These are phyloP conservation scores for Rhizoclosmatium globosum DNA, from an alignment of 192 early-diverging fungal genomes.

Conservation along the genomic window DNA sequence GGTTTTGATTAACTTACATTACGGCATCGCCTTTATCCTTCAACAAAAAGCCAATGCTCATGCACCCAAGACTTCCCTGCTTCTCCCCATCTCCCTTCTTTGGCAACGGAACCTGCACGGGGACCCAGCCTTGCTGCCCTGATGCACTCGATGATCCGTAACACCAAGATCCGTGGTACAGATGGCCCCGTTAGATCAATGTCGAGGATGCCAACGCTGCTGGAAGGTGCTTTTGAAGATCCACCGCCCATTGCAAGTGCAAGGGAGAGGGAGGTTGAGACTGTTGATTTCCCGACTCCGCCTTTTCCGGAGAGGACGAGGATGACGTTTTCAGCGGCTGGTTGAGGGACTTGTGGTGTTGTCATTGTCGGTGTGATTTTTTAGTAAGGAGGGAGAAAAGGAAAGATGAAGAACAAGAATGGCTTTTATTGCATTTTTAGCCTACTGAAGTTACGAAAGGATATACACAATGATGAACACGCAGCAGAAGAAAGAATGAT, in stretches of 20 bases:
- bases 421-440: not conserved
- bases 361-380: not conserved
- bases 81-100: not conserved
- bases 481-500: not conserved
- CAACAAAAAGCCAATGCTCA: constrained; percentile 96
- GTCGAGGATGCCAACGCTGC: constrained; percentile 82
- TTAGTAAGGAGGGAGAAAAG: not conserved
- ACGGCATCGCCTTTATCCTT: constrained; percentile 87
- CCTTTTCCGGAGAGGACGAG: constrained; percentile 97
- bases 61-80: constrained; percentile 66
- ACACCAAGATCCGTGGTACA: constrained; percentile 94
- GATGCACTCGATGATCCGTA: constrained; percentile 83
- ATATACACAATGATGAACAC: not conserved
- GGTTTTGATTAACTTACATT: constrained; percentile 69
- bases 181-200: constrained; percentile 97
- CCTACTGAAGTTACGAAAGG: not conserved
- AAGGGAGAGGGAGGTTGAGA: constrained; percentile 90
- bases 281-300: constrained; percentile 96
- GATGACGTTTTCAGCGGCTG: constrained; percentile 80
- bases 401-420: too few species aligned
- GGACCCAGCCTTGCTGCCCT: constrained; percentile 70
- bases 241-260: constrained; percentile 65
- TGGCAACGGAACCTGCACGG: constrained; percentile 48
- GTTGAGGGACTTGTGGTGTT: constrained; percentile 2
- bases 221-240: not conserved